Evolutionary conservation across 163 green algal genomes (phyloP), one percentile per base, ranked within the genome.

Genomic region (Scenedesmus sp.): DNA sequence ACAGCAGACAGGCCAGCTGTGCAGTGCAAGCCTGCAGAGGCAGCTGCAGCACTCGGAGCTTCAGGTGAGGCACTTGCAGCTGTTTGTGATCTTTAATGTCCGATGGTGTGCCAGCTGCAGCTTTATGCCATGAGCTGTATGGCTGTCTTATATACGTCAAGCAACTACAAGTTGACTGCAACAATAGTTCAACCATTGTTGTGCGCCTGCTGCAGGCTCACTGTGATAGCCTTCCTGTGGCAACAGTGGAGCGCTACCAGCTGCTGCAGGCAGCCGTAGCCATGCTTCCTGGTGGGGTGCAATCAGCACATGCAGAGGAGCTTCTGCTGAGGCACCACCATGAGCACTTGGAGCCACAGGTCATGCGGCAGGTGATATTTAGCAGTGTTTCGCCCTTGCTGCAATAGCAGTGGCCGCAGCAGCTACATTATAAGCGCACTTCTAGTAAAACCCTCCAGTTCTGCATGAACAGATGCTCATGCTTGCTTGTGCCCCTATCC

Each of bases 211-310:
- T 82, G 59, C 92, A 94, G 92, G 91, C 92, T 0, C 77, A 93
- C 62, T 87, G 87, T 55, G 74, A 84, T 4, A 90, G 66, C 15
- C 26, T 94, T 82, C 77, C 91, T 0, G 57, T 94, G 4, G 92
- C 91, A 54, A 91, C 91, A 18, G 90, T 95, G 20, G 83, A 94
- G 84, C 93, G 94, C n/a, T 93, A 91, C 34, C 84, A 94, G 85
- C 88, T 94, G 86, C 85, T 93, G 3, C 34, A 93, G 64, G 93
- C 91, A 5, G 82, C 88, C 23, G 91, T 60, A 4, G 90, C 70
- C n/a, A 86, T 96, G 92, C 93, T 96, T 84, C 92, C 93, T 12
- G 84, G 64, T 20, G 93, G 90, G n/a, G 91, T 92, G 54, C 84
- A 86, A 46, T 34, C 93, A 70, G 91, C 93, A 23, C 94, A 96